phyloP scores from a whole-genome alignment of 2,329 filamentous ascomycete species.

The Aureobasidium sp. region DNA sequence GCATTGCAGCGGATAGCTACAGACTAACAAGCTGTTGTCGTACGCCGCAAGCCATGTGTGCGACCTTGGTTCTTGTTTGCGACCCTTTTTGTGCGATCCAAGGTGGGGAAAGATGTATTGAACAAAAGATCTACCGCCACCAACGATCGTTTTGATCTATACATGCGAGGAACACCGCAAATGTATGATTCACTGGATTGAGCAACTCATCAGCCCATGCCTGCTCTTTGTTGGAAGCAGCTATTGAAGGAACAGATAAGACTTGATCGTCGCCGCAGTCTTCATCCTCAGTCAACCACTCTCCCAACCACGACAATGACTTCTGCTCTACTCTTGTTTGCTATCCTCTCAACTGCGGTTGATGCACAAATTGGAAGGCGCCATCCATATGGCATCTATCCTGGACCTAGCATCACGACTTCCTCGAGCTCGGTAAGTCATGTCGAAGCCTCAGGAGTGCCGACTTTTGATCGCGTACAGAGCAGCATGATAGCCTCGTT shows the following conservation, averaged over 20 bases:
- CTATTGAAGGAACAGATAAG: neutral
- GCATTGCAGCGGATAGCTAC: neutral
- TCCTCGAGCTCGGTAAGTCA: neutral
- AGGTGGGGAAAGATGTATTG: neutral
- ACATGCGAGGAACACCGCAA: neutral
- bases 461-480: neutral
- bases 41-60: constrained; percentile 1
- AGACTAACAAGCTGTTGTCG: neutral
- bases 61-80: neutral
- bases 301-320: neutral
- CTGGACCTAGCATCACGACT: neutral
- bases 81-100: neutral
- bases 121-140: neutral
- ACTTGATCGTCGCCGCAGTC: neutral
- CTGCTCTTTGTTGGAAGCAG: neutral
- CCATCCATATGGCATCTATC: constrained; percentile 5
- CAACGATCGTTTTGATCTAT: neutral
- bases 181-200: neutral
- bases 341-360: neutral
- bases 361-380: neutral
- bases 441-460: neutral
- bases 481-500: neutral
- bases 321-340: neutral
- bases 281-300: neutral
- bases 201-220: neutral